Evolutionary conservation across 495 filamentous ascomycete genomes (phyloP).

Genomic region (Endocarpon pusillum): DNA sequence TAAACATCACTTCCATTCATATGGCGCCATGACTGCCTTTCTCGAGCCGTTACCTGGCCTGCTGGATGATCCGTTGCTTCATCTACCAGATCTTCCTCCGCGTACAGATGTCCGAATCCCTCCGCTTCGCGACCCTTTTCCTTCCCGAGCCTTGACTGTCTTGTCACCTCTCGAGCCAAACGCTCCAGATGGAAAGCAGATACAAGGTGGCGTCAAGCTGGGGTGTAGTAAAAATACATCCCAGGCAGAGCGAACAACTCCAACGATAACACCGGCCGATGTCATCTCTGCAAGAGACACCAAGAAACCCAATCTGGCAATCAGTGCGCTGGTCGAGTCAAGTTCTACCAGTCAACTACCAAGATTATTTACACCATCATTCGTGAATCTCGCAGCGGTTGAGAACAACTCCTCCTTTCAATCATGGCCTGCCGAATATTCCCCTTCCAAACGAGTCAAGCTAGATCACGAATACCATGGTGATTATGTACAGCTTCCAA

Average conservation of each 20-base stretch:
- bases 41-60: constrained; percentile 2
- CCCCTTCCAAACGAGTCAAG: constrained; percentile 24
- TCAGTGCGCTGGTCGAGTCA: constrained; percentile 18
- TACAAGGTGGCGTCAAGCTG: constrained; percentile 19
- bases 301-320: constrained; percentile 19
- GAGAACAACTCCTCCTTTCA: constrained; percentile 23
- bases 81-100: constrained; percentile 27
- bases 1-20: no score
- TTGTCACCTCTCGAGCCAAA: constrained; percentile 32
- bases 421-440: constrained; percentile 26
- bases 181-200: constrained; percentile 20
- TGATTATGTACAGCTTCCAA: constrained; percentile 31
- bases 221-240: constrained; percentile 16
- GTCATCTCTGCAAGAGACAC: constrained; percentile 19
- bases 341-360: constrained; percentile 19
- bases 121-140: constrained; percentile 30
- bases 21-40: constrained; percentile 1
- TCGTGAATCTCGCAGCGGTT: constrained; percentile 29
- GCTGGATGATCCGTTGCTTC: constrained; percentile 22
- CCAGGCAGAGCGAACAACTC: constrained; percentile 9
- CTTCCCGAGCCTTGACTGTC: constrained; percentile 24
- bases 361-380: constrained; percentile 24
- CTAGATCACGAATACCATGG: constrained; percentile 16
- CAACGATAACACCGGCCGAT: constrained; percentile 20
- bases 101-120: constrained; percentile 29